phyloP scores from a whole-genome alignment of 352 stramenopile genomes.

The Globisporangium sylvaticum region DNA sequence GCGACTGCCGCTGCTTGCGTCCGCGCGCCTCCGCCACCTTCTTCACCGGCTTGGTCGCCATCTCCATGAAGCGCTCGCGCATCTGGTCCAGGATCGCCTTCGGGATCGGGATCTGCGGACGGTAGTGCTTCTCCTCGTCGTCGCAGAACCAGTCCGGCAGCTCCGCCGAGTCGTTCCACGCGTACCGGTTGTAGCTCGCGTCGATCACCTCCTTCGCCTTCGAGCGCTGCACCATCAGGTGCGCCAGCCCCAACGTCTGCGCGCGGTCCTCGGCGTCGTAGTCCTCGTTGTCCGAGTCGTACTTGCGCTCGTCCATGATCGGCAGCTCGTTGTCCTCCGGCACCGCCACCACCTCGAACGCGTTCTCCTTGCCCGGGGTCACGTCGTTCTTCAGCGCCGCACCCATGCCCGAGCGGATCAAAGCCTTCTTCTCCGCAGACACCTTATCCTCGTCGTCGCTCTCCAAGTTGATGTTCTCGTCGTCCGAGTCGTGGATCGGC shows the following conservation, averaged over 20 bases:
- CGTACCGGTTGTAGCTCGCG: constrained; percentile 98
- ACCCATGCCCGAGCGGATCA: constrained; percentile 88
- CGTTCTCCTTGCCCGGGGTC: constrained; percentile 17
- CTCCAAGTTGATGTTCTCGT: constrained; percentile 35
- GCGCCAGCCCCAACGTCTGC: constrained; percentile 94
- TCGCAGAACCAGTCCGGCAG: constrained; percentile 98
- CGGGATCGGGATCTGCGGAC: constrained; percentile 95
- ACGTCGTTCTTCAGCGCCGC: constrained; percentile 36
- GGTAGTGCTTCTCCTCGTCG: constrained; percentile 96
- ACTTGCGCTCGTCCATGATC: constrained; percentile 88
- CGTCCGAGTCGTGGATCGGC: constrained; percentile 29
- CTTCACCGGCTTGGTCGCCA: constrained; percentile 97
- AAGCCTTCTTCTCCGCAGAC: constrained; percentile 65
- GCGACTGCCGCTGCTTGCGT: constrained; percentile 91
- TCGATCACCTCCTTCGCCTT: constrained; percentile 98
- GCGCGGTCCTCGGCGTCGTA: constrained; percentile 98
- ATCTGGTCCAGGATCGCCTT: constrained; percentile 97
- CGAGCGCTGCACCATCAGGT: constrained; percentile 97
- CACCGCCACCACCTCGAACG: constrained; percentile 49
- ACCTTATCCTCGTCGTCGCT: constrained; percentile 49
- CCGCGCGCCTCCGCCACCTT: constrained; percentile 98
- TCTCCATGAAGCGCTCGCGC: constrained; percentile 94
- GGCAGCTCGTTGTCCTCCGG: constrained; percentile 37
- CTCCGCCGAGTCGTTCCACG: constrained; percentile 96
- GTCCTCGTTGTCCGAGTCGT: constrained; percentile 95